Conservation (phyloP, 257 asterid genomes). For the Solanum pimpinellifolium region DNA sequence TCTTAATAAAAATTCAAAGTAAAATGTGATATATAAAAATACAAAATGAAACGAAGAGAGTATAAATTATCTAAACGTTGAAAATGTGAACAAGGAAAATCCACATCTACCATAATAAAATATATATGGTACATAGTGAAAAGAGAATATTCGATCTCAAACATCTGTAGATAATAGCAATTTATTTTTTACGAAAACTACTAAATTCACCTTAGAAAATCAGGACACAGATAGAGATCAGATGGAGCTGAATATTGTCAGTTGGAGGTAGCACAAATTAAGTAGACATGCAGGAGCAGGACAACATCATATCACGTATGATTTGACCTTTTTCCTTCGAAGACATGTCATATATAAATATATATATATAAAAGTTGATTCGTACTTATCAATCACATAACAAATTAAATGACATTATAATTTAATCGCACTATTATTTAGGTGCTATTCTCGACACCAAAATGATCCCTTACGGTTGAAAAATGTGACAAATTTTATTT, state of each 20-base stretch:
- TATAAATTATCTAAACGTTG: background rate
- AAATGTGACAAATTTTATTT: background rate
- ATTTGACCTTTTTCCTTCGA: background rate
- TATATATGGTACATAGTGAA: background rate
- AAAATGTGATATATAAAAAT: no score
- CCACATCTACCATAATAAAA: background rate
- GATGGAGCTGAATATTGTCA: background rate
- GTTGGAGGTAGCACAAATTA: background rate
- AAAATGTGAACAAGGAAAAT: background rate
- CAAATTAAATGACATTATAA: no score
- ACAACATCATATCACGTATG: background rate
- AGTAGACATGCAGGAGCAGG: background rate
- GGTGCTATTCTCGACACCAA: no score
- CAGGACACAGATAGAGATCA: background rate
- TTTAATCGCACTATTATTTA: no score
- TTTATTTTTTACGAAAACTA: background rate
- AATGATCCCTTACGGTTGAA: no score
- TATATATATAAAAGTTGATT: no score
- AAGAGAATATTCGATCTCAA: background rate
- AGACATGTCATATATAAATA: background rate
- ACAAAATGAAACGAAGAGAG: no score
- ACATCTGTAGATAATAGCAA: background rate
- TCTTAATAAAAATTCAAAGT: no score
- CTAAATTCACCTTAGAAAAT: background rate
- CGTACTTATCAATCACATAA: no score